phyloP scores from a whole-genome alignment of 257 asterid genomes.

The Penstemon davidsonii region DNA sequence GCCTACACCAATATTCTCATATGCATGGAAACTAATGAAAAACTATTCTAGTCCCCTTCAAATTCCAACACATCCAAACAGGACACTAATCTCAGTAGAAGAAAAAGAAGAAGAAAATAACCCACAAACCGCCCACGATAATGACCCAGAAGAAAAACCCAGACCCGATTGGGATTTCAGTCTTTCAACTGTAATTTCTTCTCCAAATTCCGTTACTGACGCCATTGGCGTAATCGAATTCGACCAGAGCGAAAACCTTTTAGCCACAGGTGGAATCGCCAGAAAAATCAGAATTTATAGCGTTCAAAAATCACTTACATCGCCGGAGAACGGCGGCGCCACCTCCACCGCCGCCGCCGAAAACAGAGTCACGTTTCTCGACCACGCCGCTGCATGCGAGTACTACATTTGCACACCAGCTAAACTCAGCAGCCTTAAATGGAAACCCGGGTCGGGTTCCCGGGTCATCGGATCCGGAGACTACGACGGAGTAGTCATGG shows the following conservation, averaged over 20 bases:
- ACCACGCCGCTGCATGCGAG: conserved; percentile 64
- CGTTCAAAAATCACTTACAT: conserved; percentile 28
- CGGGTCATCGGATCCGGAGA: conserved; percentile 80
- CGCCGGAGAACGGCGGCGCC: not conserved
- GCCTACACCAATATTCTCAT: conserved; percentile 4
- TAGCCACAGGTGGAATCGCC: conserved; percentile 91
- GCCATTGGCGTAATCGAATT: conserved; percentile 76
- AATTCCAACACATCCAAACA: conserved; percentile 17
- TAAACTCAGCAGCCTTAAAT: conserved; percentile 71
- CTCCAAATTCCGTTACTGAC: conserved; percentile 50
- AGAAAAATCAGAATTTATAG: conserved; percentile 67
- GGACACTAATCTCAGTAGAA: conserved; percentile 10
- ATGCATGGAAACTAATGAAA: conserved; percentile 69
- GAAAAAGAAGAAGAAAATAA: conserved; percentile 14
- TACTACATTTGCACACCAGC: conserved; percentile 83
- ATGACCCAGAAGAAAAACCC: conserved; percentile 33
- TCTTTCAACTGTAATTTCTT: conserved; percentile 60
- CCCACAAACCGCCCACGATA: not conserved
- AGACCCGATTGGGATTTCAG: conserved; percentile 75
- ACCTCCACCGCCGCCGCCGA: not conserved
- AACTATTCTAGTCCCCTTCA: conserved; percentile 39
- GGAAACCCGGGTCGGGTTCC: conserved; percentile 77
- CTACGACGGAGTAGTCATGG: conserved; percentile 85
- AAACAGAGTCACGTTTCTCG: conserved; percentile 19
- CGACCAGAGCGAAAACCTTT: conserved; percentile 47